Conservation (phyloP, 2,329 filamentous ascomycete species). For the Mariannaea elegans region DNA sequence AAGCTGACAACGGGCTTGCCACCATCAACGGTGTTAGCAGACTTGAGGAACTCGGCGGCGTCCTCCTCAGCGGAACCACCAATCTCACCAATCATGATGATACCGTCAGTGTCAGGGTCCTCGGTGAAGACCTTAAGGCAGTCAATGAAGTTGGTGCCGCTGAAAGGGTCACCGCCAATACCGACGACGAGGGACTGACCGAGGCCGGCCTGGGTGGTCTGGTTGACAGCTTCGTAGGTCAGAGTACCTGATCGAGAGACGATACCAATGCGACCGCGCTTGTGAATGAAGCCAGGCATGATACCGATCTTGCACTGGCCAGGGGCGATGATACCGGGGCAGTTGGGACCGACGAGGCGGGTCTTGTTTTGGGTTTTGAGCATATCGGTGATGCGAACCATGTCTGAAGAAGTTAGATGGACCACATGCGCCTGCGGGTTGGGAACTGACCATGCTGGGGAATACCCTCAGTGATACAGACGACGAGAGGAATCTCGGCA, state of each 20-base stretch:
- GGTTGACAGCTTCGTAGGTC: slow-evolving; percentile 99
- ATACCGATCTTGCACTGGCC: slow-evolving; percentile 99
- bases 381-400: slow-evolving; percentile 98
- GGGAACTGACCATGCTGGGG: slow-evolving; percentile 84
- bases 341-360: slow-evolving; percentile 95
- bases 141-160: slow-evolving; percentile 99
- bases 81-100: slow-evolving; percentile 99
- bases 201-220: slow-evolving; percentile 95
- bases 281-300: slow-evolving; percentile 99
- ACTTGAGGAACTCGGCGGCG: slow-evolving; percentile 93
- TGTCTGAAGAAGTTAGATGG: slow-evolving; percentile 67
- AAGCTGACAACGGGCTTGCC: slow-evolving; percentile 97
- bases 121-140: slow-evolving; percentile 96
- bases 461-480: slow-evolving; percentile 98
- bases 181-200: slow-evolving; percentile 98
- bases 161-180: slow-evolving; percentile 98
- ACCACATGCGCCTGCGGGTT: slow-evolving; percentile 8
- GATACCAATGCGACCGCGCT: slow-evolving; percentile 97
- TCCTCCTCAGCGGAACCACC: slow-evolving; percentile 98
- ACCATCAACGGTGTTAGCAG: slow-evolving; percentile 85
- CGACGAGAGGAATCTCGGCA: slow-evolving; percentile 92
- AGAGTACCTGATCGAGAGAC: slow-evolving; percentile 98
- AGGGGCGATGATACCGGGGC: slow-evolving; percentile 92
- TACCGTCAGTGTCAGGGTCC: slow-evolving; percentile 96
- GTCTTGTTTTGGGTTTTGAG: slow-evolving; percentile 98